Percentiles rank a stretch among this genome's conserved stretches.
Conservation (phyloP, 2,329 filamentous ascomycete genomes). For the Arachnomyces sp. region DNA sequence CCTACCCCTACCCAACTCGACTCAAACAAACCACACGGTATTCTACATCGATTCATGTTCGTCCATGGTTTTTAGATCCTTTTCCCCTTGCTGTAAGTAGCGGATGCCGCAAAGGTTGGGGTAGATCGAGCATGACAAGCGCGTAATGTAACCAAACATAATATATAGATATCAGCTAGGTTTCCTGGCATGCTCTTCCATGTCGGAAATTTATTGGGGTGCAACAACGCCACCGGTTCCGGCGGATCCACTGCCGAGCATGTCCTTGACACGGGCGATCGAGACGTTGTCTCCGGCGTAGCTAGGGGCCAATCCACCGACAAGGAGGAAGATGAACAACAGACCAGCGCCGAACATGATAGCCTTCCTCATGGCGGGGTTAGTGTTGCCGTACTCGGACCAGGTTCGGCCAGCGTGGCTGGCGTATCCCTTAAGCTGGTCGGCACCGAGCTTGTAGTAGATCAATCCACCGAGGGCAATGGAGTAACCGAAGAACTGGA, state of each 20-base stretch:
- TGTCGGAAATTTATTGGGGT: not conserved
- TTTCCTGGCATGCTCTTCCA: not conserved
- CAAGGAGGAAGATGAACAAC: conserved; percentile 60
- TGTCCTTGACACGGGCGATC: conserved; percentile 27
- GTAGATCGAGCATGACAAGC: too few relatives aligned
- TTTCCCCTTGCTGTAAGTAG: too few relatives aligned
- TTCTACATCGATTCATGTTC: too few relatives aligned
- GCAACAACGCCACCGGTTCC: conserved; percentile 17
- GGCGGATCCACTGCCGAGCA: conserved; percentile 27
- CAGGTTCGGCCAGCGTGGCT: conserved; percentile 65
- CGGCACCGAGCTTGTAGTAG: conserved; percentile 63
- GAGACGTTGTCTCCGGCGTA: conserved; percentile 26
- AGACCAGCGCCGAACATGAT: conserved; percentile 50
- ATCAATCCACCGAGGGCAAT: conserved; percentile 59
- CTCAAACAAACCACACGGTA: not conserved
- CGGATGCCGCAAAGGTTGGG: too few relatives aligned
- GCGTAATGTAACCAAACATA: too few relatives aligned
- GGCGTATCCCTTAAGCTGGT: conserved; percentile 73
- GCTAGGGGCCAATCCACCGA: conserved; percentile 57
- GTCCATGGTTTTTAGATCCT: too few relatives aligned
- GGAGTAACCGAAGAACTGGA: conserved; percentile 71
- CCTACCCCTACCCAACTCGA: not conserved
- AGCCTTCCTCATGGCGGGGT: conserved; percentile 70
- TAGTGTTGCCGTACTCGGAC: conserved; percentile 74
- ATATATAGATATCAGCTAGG: too few relatives aligned